phyloP scores from a whole-genome alignment of 768 basidiomycete genomes.

The Xerocomus potaroensis region DNA sequence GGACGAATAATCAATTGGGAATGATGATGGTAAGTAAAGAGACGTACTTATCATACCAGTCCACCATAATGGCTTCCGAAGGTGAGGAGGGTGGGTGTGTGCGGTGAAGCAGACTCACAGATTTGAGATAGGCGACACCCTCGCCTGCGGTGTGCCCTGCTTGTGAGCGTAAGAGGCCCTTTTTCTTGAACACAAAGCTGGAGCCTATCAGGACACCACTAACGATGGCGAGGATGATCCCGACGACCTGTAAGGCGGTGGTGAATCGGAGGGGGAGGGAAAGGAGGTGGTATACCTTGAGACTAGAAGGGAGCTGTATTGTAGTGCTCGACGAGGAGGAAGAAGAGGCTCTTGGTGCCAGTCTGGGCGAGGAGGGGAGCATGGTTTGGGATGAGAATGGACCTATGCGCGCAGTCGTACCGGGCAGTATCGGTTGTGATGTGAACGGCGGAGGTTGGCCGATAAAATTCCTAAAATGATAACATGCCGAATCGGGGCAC shows the following conservation, averaged over 20 bases:
- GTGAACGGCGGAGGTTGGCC: slow-evolving; percentile 6
- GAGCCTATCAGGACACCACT: slow-evolving; percentile 89
- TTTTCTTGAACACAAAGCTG: slow-evolving; percentile 98
- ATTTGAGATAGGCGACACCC: slow-evolving; percentile 94
- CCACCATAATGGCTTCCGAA: slow-evolving; percentile 81
- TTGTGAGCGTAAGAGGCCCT: slow-evolving; percentile 77
- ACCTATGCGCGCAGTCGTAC: too few species aligned
- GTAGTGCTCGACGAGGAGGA: slow-evolving; percentile 38
- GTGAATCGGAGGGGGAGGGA: background rate
- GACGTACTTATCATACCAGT: slow-evolving; percentile 73
- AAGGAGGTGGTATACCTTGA: slow-evolving; percentile 41
- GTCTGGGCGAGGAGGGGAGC: slow-evolving; percentile 7
- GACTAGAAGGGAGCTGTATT: slow-evolving; percentile 38
- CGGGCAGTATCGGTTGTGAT: slow-evolving; percentile 10
- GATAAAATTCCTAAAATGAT: slow-evolving; percentile 9
- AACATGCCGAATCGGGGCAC: slow-evolving; percentile 2
- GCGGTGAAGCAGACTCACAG: slow-evolving; percentile 46
- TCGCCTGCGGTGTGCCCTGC: slow-evolving; percentile 76
- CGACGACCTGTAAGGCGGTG: slow-evolving; percentile 52
- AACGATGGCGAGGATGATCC: slow-evolving; percentile 67
- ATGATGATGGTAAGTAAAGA: background rate
- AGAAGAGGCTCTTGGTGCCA: slow-evolving; percentile 28
- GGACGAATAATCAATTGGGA: background rate
- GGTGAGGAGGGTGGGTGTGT: slow-evolving; percentile 9
- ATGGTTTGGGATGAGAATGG: background rate